Evolutionary conservation across 495 filamentous ascomycete genomes (phyloP), one percentile per base, ranked within the genome.

Genomic region (Aspergillus coremiiformis): DNA sequence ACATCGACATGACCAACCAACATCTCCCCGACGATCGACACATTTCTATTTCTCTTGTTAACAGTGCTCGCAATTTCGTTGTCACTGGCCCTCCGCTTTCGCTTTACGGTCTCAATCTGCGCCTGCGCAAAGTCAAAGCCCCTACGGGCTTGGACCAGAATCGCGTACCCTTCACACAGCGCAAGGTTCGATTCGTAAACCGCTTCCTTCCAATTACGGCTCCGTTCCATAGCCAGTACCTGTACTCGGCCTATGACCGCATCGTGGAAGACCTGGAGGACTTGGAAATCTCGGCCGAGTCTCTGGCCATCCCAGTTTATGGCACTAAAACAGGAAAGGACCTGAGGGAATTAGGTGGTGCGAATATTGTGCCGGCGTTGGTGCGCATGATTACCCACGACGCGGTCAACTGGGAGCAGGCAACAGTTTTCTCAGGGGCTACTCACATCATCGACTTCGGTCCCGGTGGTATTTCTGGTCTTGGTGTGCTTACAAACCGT

Each of bases 371-470:
- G 1, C 88, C 89, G 2, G 73, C 83, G 15, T 75, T 98, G 27
- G 79, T 96, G 15, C 87, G 89, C 60, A 90, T 96, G 83, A 95
- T 98, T 56, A 95, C 90, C 4, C 84, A 86, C 44, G 89, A 95
- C 59, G 77, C 86, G 1, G 93, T 98, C 43, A 82, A 95, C 63
- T 98, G 93, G 93, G 91, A 95, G 67, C 84, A 86, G 58, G 90
- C 93, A 17, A 96, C 92, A 11, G 77, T 84, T 30, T 96, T 96
- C 74, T 83, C 89, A 3, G 73, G 77, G 3, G 93, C 93, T 10
- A 95, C 93, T 2, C 93, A 98, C 66, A 87, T 97, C 44, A 68
- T 97, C 54, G 93, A 97, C 69, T 97, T 98, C 56, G 93, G 93
- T 20, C 93, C 93, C 11, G 93, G 93, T 57, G 93, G 93, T 27